phyloP scores from a whole-genome alignment of 805 yeast genomes.

The Teunomyces panamensis region DNA sequence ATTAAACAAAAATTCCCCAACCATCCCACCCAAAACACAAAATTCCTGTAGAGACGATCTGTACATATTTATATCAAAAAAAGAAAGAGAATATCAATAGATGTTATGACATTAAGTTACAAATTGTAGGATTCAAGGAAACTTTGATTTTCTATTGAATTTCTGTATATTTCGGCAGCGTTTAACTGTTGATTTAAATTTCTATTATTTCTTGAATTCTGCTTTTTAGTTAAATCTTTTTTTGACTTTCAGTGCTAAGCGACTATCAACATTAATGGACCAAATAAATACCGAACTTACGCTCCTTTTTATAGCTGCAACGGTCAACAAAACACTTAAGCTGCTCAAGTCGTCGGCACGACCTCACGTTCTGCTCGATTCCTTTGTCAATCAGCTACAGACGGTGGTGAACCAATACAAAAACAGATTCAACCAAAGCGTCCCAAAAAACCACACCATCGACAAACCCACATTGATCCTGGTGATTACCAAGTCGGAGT shows the following conservation, averaged over 20 bases:
- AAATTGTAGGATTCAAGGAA: no score
- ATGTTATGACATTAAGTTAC: neutral
- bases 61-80: neutral
- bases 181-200: neutral
- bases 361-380: conserved; percentile 4
- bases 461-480: conserved; percentile 10
- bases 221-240: neutral
- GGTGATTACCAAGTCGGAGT: conserved; percentile 11
- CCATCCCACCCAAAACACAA: neutral
- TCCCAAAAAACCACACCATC: conserved; percentile 3
- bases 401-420: conserved; percentile 4
- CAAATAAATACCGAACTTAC: conserved; percentile 7
- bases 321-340: conserved; percentile 10
- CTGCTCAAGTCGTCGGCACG: neutral
- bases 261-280: neutral
- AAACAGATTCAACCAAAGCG: neutral
- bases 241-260: neutral
- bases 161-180: no score
- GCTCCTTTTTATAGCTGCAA: conserved; percentile 10
- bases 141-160: no score
- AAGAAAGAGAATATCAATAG: neutral
- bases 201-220: neutral
- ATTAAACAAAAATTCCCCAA: neutral
- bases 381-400: conserved; percentile 8
- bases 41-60: neutral